Base-by-base conservation (phyloP, 805 yeast species). In the Helenozyma rhizophorensis region DNA sequence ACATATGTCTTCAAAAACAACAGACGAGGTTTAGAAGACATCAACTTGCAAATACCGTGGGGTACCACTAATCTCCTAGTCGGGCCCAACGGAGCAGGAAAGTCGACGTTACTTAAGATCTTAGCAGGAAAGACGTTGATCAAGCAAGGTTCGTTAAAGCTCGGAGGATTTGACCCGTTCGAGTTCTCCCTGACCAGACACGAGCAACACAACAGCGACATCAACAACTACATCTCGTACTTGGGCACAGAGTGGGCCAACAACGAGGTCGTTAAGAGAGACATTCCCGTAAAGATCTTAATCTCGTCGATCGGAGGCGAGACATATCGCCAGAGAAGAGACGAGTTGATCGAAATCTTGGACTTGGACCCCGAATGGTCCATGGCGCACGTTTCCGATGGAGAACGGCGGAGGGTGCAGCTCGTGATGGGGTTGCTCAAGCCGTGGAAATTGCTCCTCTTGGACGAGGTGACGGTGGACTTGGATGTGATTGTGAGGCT, bases 1-100 rank as follows among this genome's bases (percentile, higher is more conserved):
- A 74, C 80, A 2, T 93, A 88, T 57, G 76, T 72, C 17, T 90
- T 83, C 51, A 64, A 71, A 33, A 65, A 72, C 3, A 70, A 72
- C 31, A 73, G 84, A 3, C 33, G 45, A 13, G 95, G 96, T 0
- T 65, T 93, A 11, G 71, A 72, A 19, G 69, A 84, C 28, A 72
- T 90, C 40, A 65, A 69, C 23, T 50, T 93, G 25, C 45, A 63
- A 9, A 69, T 93, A 14, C 78, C 80, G 1, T 76, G 83, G 71
- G 78, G 83, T 6, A 74, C 90, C 1, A 72, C 96, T 39, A 77
- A 89, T 9, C 64, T 93, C 22, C 58, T 93, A 6, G 71, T 93
- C 15, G 98, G 98, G 0, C 95, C 97, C 9, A 89, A 89, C 49
- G 98, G 98, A 13, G 97, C 98, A 1, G 97, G 98, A 4, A 93